Conservation (phyloP, 371 early-diverging fungal genomes). For the Nematocida sp. region DNA sequence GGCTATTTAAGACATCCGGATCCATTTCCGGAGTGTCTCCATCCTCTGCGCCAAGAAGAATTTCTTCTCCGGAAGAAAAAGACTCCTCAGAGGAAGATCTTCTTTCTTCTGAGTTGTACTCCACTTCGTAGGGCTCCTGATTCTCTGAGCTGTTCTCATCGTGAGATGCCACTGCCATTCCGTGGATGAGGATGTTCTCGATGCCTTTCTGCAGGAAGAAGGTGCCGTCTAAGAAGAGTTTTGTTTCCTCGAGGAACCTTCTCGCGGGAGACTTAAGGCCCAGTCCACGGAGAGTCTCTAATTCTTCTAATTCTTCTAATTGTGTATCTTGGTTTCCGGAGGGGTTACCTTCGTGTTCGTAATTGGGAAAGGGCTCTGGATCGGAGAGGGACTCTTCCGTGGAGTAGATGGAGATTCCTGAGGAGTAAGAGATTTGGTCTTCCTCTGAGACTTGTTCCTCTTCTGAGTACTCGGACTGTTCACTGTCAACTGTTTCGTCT, state of each 20-base stretch:
- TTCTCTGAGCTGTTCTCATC: background rate
- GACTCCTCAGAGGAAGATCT: background rate
- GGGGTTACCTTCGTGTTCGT: background rate
- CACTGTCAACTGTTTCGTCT: slow-evolving; percentile 43
- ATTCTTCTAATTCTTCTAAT: background rate
- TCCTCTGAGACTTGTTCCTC: slow-evolving; percentile 26
- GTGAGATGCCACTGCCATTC: background rate
- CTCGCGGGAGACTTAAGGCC: background rate
- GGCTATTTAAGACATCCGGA: slow-evolving; percentile 37
- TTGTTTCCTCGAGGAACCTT: background rate
- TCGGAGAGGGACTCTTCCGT: background rate
- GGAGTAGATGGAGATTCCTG: slow-evolving; percentile 2
- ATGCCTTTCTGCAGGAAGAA: background rate
- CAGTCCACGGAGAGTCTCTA: no score
- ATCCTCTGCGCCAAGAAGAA: slow-evolving; percentile 36
- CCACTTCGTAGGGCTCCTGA: slow-evolving; percentile 1
- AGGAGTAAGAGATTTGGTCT: background rate
- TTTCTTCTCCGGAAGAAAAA: slow-evolving; percentile 38
- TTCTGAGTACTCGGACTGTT: slow-evolving; percentile 1
- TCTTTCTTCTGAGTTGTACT: slow-evolving; percentile 32
- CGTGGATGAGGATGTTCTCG: background rate
- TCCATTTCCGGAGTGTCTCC: slow-evolving; percentile 54
- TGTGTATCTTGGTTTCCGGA: background rate
- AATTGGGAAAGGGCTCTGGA: background rate
- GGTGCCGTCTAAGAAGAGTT: background rate